Percentiles rank a stretch among this genome's conserved stretches.
Conservation (phyloP, 2,329 filamentous ascomycete species). For the Lachnellula suecica region DNA sequence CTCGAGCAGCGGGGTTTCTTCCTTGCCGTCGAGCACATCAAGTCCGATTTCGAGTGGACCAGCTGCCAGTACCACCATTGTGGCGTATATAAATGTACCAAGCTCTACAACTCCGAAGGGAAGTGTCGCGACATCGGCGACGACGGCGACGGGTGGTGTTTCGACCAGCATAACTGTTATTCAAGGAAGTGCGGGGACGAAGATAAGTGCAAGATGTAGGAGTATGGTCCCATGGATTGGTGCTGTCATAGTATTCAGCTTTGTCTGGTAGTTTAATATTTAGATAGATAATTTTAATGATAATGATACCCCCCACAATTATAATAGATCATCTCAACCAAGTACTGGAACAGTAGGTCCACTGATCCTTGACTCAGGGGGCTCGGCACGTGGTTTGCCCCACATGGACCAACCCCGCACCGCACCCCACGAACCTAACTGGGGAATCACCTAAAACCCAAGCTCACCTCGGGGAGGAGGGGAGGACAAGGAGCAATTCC, state of each 20-base stretch:
- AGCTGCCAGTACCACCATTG: background rate
- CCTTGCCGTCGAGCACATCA: background rate
- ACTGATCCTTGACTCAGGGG: no score
- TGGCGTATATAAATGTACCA: background rate
- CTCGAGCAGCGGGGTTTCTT: background rate
- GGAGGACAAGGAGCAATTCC: background rate
- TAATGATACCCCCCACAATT: background rate
- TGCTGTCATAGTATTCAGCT: background rate
- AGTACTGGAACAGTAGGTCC: no score
- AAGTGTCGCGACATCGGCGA: no score
- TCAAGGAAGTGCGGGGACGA: background rate
- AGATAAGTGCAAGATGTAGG: background rate
- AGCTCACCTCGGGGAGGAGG: background rate
- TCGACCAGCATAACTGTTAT: background rate
- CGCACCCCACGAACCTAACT: background rate
- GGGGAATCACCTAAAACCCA: background rate
- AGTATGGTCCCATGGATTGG: slow-evolving; percentile 4
- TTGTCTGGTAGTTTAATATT: background rate
- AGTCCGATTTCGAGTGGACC: background rate
- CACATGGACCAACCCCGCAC: no score
- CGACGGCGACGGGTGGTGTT: background rate
- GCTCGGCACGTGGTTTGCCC: no score
- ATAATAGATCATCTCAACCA: background rate
- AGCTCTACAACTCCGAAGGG: no score
- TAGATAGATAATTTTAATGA: background rate